A percentile compares a stretch with the other conserved stretches of the same genome.
phyloP scores from a whole-genome alignment of 169 alveolate species.

The Plasmodium inui region DNA sequence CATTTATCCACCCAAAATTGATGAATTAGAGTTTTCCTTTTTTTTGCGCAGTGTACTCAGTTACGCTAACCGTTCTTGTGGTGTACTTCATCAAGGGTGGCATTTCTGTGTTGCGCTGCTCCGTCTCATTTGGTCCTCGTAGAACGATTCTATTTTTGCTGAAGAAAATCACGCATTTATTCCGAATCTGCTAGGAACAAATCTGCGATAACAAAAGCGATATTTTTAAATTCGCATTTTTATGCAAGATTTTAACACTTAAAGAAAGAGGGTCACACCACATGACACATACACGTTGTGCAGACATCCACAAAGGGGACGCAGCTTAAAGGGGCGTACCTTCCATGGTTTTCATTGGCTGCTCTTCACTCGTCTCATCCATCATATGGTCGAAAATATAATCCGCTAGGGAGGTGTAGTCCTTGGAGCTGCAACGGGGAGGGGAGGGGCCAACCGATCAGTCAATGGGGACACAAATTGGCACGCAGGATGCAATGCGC shows the following conservation, averaged over 20 bases:
- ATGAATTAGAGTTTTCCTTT: background rate
- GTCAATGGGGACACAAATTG: background rate
- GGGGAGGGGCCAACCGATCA: background rate
- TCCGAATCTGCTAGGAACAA: slow-evolving; percentile 10
- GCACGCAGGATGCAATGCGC: background rate
- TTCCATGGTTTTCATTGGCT: slow-evolving; percentile 6
- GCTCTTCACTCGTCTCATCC: slow-evolving; percentile 34
- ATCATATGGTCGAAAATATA: slow-evolving; percentile 53
- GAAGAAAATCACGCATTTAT: background rate
- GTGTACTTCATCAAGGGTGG: background rate
- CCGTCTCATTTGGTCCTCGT: background rate
- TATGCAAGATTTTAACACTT: background rate
- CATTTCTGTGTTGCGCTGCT: background rate
- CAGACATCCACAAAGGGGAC: background rate
- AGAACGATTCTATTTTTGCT: background rate
- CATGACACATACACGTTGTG: background rate
- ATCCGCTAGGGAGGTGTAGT: slow-evolving; percentile 33
- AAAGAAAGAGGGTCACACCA: background rate
- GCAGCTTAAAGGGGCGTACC: slow-evolving; percentile 11
- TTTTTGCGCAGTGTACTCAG: background rate
- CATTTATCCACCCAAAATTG: background rate
- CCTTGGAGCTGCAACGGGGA: slow-evolving; percentile 8
- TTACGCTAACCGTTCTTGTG: background rate
- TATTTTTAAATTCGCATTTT: background rate
- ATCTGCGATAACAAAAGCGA: slow-evolving; percentile 5